Evolutionary conservation across 768 basidiomycete genomes (phyloP), one percentile per base, ranked within the genome.

Genomic region (Lentinula detonsa): DNA sequence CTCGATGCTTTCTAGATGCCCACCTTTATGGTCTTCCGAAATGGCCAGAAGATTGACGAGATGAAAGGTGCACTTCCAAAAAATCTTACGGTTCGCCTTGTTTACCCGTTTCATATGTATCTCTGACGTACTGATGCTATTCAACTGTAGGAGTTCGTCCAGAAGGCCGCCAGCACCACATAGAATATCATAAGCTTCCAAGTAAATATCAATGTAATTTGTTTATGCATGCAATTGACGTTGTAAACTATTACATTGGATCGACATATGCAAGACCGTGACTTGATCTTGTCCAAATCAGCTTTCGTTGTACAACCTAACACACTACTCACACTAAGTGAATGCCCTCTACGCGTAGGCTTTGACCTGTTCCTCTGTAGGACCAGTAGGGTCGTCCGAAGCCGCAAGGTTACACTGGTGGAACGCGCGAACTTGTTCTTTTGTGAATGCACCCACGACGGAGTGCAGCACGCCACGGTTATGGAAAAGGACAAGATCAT

Each of bases 391-490:
- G 51, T 86, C 86, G 54, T 84, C 83, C 40, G 86, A 88, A 3
- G 87, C 88, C 21, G 92, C 92, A n/a, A 95, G 80, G 69, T 93
- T 93, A 75, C 92, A 93, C 73, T 91, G 89, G 69, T 91, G 90
- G 78, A 92, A 91, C 23, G 84, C 85, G 34, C 90, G 79, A 5
- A 90, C 82, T 71, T 89, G 79, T 46, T 86, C 84, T 35, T 78
- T 75, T 61, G 71, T 78, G 72, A 95, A 92, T 1, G 86, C 84
- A 11, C 89, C 88, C n/a, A 89, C 86, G 56, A 94, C 91, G 4
- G 87, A 81, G 67, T 94, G 93, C 45, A 93, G 73, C 9, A 91
- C 78, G 9, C 91, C 91, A 7, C 91, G 82, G 73, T 95, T 94
- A 71, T 94, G 90, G 82, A 95, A 94, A 34, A 95, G 70, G 3